A percentile compares a stretch with the other conserved stretches of the same genome.
These are phyloP conservation scores for Fonsecaea monophora DNA, from an alignment of 2,329 filamentous ascomycete species.

Conservation along the genomic window DNA sequence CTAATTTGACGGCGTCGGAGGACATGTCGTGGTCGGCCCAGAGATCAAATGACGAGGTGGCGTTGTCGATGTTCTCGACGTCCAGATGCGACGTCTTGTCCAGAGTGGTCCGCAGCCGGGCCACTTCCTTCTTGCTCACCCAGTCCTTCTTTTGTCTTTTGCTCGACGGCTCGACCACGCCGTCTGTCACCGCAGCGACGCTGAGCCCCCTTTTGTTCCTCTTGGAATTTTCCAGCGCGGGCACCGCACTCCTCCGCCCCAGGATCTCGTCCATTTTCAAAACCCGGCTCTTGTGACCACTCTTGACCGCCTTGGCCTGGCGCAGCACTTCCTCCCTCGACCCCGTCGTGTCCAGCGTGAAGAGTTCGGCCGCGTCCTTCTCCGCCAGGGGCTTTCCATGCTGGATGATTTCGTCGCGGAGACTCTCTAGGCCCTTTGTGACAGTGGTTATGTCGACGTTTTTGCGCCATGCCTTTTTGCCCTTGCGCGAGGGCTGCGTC, in stretches of 20 bases:
- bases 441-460: constrained; percentile 94
- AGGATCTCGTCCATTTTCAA: constrained; percentile 94
- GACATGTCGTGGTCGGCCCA: constrained; percentile 67
- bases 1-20: constrained; percentile 53
- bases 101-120: constrained; percentile 67
- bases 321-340: constrained; percentile 63
- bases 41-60: constrained; percentile 71
- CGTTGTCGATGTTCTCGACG: constrained; percentile 57
- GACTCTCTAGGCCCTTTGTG: constrained; percentile 77
- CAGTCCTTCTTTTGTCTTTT: constrained; percentile 81
- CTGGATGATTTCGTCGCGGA: constrained; percentile 88
- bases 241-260: constrained; percentile 78
- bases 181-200: constrained; percentile 64
- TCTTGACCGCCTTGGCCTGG: constrained; percentile 69
- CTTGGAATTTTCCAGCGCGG: constrained; percentile 80
- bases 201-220: constrained; percentile 65
- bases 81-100: constrained; percentile 41
- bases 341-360: constrained; percentile 78
- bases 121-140: constrained; percentile 83
- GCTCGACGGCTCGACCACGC: constrained; percentile 67
- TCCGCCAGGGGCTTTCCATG: constrained; percentile 82
- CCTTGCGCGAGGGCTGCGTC: constrained; percentile 85
- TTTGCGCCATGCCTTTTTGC: constrained; percentile 98
- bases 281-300: constrained; percentile 53
- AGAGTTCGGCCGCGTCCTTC: constrained; percentile 81